Evolutionary conservation across 1,284 basidiomycete genomes (phyloP), one percentile per base, ranked within the genome.

Genomic region (Moesziomyces parantarcticus): DNA sequence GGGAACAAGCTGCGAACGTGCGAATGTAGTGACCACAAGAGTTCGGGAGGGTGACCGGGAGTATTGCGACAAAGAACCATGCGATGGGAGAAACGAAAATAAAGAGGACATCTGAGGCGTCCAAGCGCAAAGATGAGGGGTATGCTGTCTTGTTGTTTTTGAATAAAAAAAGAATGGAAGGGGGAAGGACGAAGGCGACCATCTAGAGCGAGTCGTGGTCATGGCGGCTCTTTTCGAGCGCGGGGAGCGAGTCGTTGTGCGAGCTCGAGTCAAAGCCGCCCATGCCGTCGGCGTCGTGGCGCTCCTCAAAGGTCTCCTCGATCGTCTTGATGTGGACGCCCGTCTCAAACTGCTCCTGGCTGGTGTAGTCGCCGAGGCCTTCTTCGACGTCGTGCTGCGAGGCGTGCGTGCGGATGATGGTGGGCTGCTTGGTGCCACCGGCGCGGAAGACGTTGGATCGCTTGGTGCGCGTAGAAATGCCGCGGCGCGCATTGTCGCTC

Each of bases 311-410:
- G 11, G 60, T 69, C 62, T 77, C 76, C 56, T 77, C 76, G 47
- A 77, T 75, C 9, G 76, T 77, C 50, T 67, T 68, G 68, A 77
- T 75, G 61, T 75, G 76, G 40, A 77, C 53, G 44, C 76, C 76
- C 16, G 62, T 65, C 40, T 68, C 67, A 45, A 71, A 63, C 47
- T 62, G 50, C 43, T 68, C 57, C 25, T 61, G 58, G 44, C 42
- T 65, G 50, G 58, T 46, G 50, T 40, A 58, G 6, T 32, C 57
- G n/a, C 46, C 58, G 7, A 65, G 50, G 9, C 49, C 53, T 21
- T 60, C 50, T 46, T 66, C 67, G 32, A 67, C 23, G 59, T 63
- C 54, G 46, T 68, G 55, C 23, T 48, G 47, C 44, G 71, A 74
- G 6, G 53, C 65, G 20, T 65, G 66, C 26, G 66, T 69, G 47